Conservation (phyloP, 306 rosid genomes). For the Corylus heterophylla region DNA sequence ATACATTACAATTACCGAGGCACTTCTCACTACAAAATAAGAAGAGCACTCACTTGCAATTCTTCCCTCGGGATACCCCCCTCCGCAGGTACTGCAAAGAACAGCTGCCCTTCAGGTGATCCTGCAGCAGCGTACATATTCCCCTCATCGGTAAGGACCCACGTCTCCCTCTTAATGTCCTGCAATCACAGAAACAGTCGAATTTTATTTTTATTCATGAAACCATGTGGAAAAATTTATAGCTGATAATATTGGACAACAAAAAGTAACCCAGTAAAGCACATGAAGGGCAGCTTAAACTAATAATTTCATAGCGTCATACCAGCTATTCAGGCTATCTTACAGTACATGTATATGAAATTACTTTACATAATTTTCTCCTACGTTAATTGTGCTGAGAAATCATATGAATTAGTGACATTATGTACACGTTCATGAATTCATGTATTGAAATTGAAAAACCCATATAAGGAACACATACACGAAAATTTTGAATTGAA, state of each 20-base stretch:
- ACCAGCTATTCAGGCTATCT: not conserved
- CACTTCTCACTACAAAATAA: not conserved
- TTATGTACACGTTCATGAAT: not conserved
- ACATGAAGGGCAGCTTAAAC: not conserved
- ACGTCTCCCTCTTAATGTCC: conserved; percentile 77
- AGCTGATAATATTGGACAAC: not conserved
- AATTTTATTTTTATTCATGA: not conserved
- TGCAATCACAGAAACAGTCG: conserved; percentile 18
- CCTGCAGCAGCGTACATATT: conserved; percentile 59
- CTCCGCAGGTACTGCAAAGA: conserved; percentile 70
- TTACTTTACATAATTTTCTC: not conserved
- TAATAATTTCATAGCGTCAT: not conserved
- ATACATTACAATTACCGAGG: not conserved
- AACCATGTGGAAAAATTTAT: not conserved
- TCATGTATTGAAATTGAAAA: not conserved
- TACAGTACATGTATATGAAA: not conserved
- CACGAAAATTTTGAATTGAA: not conserved
- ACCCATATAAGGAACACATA: not conserved
- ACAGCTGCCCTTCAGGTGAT: conserved; percentile 78
- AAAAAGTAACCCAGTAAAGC: not conserved
- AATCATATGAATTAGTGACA: not conserved
- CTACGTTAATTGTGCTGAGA: not conserved
- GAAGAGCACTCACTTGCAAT: conserved; percentile 52
- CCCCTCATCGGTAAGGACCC: conserved; percentile 82
- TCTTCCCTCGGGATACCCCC: conserved; percentile 89